Evolutionary conservation across 2,329 filamentous ascomycete genomes (phyloP), one percentile per base, ranked within the genome.

Genomic region (Calonectria crousiana): DNA sequence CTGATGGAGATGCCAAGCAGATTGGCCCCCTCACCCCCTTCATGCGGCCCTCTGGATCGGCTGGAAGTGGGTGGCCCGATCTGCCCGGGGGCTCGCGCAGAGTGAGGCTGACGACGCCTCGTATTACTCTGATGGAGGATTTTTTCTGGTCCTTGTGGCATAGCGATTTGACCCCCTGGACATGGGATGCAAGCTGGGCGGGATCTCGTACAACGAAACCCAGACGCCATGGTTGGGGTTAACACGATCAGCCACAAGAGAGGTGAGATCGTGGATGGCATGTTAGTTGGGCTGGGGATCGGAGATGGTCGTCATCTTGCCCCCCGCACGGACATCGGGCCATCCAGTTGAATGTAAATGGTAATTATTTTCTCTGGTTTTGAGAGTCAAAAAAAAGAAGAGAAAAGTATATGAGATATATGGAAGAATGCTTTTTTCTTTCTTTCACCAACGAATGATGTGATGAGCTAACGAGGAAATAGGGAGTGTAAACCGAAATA

Each of bases 111-210:
- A 52, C 47, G 38, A 16, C 18, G n/a, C 23, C 34, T 64, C 44
- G 51, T 69, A 62, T 41, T 36, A 52, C 71, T 26, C 69, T 62
- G 75, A 78, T 74, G 69, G 66, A 77, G 56, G 60, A 51, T 51
- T 60, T 49, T 67, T 53, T 10, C 41, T 44, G 18, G 56, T 69
- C n/a, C 36, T 52, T 73, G 67, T 71, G 58, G 51, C 34, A 79
- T 79, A 72, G 76, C 75, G 77, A 80, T 81, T 74, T 73, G 66
- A 72, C 68, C 77, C 77, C 77, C 77, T 76, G 77, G 78, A 66
- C 58, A 72, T 78, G 58, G 64, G 32, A 79, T 79, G 78, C 77
- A 78, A 56, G 69, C 38, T 60, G 51, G 69, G 74, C 79, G 56
- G 72, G 79, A 81, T 81, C 79, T 81, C 72, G 79, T 80, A 34